Percentiles rank a stretch among this genome's conserved stretches.
These are phyloP conservation scores for Kwoniella dendrophila DNA, from an alignment of 768 basidiomycete species.

Conservation along the genomic window DNA sequence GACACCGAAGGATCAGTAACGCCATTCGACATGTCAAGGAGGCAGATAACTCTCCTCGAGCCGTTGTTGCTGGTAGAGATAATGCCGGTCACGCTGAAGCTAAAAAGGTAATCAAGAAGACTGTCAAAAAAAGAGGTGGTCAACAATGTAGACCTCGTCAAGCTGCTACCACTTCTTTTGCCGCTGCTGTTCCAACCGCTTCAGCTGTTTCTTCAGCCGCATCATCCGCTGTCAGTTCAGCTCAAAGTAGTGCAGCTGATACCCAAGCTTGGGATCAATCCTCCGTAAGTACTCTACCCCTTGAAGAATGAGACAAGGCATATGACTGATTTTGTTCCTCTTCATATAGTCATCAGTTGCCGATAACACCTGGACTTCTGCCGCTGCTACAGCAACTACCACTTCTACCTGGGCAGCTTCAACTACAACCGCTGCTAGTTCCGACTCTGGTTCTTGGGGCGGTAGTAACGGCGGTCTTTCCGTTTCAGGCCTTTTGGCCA, in stretches of 20 bases:
- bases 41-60: constrained; percentile 10
- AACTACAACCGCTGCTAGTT: constrained; percentile 1
- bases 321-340: neutral
- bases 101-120: constrained; percentile 36
- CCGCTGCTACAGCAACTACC: constrained; percentile 1
- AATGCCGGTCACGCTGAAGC: constrained; percentile 41
- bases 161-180: constrained; percentile 8
- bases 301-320: neutral
- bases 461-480: constrained; percentile 1
- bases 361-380: neutral
- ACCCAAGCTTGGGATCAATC: constrained; percentile 14
- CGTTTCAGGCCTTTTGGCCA: constrained; percentile 14
- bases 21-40: constrained; percentile 17
- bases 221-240: constrained; percentile 8
- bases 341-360: neutral
- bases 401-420: constrained; percentile 6
- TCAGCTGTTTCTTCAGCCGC: constrained; percentile 18
- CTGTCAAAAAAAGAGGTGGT: constrained; percentile 33
- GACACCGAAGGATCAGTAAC: constrained; percentile 36
- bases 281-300: constrained; percentile 3
- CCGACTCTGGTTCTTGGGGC: neutral
- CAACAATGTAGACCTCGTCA: constrained; percentile 32
- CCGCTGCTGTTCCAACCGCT: constrained; percentile 8
- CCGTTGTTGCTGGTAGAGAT: constrained; percentile 20
- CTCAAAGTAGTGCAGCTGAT: neutral